Evolutionary conservation across 805 yeast genomes (phyloP).

Genomic region (Nakazawaea peltata): DNA sequence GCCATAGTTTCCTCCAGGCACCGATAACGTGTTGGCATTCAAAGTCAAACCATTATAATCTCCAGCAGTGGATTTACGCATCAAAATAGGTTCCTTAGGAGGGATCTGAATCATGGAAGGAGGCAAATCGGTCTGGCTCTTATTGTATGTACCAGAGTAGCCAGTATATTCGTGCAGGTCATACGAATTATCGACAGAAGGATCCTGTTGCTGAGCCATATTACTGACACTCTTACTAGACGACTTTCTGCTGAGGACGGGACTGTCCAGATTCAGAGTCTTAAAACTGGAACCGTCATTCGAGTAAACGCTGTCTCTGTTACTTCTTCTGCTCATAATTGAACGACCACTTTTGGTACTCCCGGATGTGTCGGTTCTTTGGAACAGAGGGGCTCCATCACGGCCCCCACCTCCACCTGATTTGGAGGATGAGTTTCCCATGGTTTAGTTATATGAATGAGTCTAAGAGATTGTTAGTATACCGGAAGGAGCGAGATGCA

Average conservation of each 20-base stretch:
- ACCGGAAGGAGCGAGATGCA: too few relatives aligned
- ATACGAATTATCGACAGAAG: too few relatives aligned
- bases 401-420: neutral
- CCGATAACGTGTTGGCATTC: neutral
- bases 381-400: constrained; percentile 20
- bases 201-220: constrained; percentile 1
- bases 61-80: constrained; percentile 18
- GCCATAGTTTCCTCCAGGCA: neutral
- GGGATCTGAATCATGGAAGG: constrained; percentile 32
- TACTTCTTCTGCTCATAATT: constrained; percentile 23
- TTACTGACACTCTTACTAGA: constrained; percentile 9
- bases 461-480: too few relatives aligned
- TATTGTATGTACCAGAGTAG: too few relatives aligned
- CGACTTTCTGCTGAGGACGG: constrained; percentile 7
- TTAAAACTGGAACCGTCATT: constrained; percentile 5
- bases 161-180: too few relatives aligned
- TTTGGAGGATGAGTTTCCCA: constrained; percentile 10
- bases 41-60: neutral
- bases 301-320: constrained; percentile 7
- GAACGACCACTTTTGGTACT: constrained; percentile 30
- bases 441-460: too few relatives aligned
- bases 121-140: constrained; percentile 18
- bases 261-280: constrained; percentile 3
- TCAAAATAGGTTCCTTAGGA: constrained; percentile 35
- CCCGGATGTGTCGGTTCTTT: constrained; percentile 33